Base-by-base conservation (phyloP, 2,329 filamentous ascomycete genomes). In the Fusarium clavum region DNA sequence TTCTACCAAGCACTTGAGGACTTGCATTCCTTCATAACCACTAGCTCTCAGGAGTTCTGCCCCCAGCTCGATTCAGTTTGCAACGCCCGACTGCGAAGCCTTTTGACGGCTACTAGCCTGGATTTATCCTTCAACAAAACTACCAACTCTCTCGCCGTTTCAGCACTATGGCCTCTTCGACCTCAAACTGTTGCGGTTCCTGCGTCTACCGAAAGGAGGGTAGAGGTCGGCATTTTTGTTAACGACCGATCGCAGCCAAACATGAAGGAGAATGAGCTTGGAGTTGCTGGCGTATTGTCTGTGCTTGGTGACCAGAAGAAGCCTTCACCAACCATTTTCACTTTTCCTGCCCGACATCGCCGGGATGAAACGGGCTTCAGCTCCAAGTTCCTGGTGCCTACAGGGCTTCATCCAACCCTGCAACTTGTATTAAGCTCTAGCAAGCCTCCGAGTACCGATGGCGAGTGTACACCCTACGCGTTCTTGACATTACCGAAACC, bases 391-490 rank as follows among this genome's bases (percentile, higher is more conserved):
- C 77, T 88, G n/a, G 69, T 83, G 4, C 94, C 94, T 2, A 91
- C 90, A 0, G 94, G 95, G 11, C 86, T 98, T 12, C 95, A 98
- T 80, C 95, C 95, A 3, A 92, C 90, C 0, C 83, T 98, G 64
- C 87, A 90, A 72, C 84, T 97, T 55, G 85, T 82, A 4, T 82
- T 98, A 38, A 85, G 86, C 47, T 82, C 84, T 6, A 81, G 81
- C 25, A 77, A 83, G 24, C 81, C 87, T 18, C 86, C 86, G 1
- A 80, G 84, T 73, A 77, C 85, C 53, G 85, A 86, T 45, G 81
- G 84, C n/a, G 81, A 83, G 30, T 98, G 95, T 79, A 86, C 87
- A 18, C 83, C 94, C 2, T 90, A 97, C 80, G 87, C 92, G 13
- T 93, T 97, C 79, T 82, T 97, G 27, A 97, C 93, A 1, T 87